phyloP scores from a whole-genome alignment of 371 early-diverging fungal genomes.

The Mucor velutinosus region DNA sequence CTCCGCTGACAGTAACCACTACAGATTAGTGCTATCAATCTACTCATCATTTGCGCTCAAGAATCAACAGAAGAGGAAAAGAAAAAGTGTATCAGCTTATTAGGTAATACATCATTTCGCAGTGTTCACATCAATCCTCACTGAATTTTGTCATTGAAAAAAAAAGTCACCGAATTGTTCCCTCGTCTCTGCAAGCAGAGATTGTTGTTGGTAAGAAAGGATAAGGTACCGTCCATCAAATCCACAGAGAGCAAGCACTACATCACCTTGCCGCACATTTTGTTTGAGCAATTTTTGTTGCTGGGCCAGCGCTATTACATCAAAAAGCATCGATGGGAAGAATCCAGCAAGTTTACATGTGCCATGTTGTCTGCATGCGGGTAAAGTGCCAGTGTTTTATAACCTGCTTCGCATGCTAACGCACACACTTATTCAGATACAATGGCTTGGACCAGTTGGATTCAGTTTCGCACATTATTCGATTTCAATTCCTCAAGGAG shows the following conservation, averaged over 20 bases:
- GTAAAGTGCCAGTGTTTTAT: conserved; percentile 3
- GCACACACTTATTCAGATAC: conserved; percentile 16
- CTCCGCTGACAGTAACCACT: background rate
- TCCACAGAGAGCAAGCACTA: conserved; percentile 48
- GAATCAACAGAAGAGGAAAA: conserved; percentile 31
- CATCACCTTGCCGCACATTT: conserved; percentile 37
- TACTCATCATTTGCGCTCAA: conserved; percentile 35
- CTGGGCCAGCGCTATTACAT: conserved; percentile 49
- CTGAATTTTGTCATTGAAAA: background rate
- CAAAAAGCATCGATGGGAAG: conserved; percentile 38
- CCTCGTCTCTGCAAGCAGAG: conserved; percentile 49
- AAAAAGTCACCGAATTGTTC: conserved; percentile 41
- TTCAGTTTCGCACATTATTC: conserved; percentile 30
- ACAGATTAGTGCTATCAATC: conserved; percentile 44
- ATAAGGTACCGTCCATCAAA: conserved; percentile 38
- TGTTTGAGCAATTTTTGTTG: conserved; percentile 47
- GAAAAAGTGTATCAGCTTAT: conserved; percentile 31
- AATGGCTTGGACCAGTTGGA: conserved; percentile 32
- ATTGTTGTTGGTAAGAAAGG: conserved; percentile 32
- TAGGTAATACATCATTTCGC: conserved; percentile 7
- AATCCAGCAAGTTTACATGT: conserved; percentile 40
- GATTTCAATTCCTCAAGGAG: conserved; percentile 43
- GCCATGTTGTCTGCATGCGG: conserved; percentile 46
- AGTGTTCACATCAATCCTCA: background rate
- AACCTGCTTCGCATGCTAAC: background rate